Conservation (phyloP, 192 early-diverging fungal genomes). For the Mortierella alpina region DNA sequence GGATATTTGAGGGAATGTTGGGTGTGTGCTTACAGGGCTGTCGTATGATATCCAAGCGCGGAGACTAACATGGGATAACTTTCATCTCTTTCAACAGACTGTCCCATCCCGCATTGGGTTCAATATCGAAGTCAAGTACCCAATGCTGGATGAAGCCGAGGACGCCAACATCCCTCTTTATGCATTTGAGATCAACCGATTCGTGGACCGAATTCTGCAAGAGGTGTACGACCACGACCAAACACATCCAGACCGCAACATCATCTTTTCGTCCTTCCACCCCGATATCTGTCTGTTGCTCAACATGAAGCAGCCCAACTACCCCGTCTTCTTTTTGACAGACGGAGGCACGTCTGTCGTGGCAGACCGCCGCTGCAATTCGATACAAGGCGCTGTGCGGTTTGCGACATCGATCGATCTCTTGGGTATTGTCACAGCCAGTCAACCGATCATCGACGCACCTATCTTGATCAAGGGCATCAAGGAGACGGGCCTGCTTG, state of each 20-base stretch:
- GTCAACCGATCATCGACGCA: constrained; percentile 78
- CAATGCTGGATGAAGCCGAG: constrained; percentile 91
- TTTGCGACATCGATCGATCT: constrained; percentile 80
- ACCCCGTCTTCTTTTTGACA: constrained; percentile 93
- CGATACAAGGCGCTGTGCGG: constrained; percentile 79
- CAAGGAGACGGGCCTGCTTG: constrained; percentile 73
- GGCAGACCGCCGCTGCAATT: constrained; percentile 85
- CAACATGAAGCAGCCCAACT: constrained; percentile 86
- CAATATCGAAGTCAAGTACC: constrained; percentile 97
- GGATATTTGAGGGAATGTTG: background rate
- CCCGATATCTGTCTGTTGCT: constrained; percentile 88
- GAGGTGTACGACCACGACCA: constrained; percentile 74
- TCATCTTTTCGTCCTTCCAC: constrained; percentile 95
- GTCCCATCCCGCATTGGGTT: constrained; percentile 85
- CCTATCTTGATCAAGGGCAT: constrained; percentile 78
- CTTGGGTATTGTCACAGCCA: constrained; percentile 84
- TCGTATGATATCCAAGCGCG: background rate
- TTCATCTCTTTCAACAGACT: constrained; percentile 51
- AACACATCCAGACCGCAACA: constrained; percentile 64
- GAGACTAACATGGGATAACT: background rate
- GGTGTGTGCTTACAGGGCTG: background rate
- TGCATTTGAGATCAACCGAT: constrained; percentile 84
- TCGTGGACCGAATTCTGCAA: constrained; percentile 86
- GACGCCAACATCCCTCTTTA: constrained; percentile 71
- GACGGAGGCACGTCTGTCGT: constrained; percentile 80